phyloP scores from a whole-genome alignment of 352 stramenopile species.

The Pythium aquatile region DNA sequence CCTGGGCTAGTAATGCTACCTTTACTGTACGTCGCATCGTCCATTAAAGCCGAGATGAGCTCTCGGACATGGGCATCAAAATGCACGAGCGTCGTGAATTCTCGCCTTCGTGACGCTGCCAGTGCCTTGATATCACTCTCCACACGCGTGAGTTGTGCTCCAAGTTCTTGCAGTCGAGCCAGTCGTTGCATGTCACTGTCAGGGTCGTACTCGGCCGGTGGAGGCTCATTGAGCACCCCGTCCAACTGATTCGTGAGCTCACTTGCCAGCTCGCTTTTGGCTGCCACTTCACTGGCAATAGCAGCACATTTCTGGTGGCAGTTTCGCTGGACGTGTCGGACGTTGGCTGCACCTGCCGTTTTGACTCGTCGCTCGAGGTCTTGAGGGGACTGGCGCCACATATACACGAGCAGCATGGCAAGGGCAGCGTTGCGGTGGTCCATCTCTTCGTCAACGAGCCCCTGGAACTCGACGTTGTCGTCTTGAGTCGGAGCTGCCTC shows the following conservation, averaged over 20 bases:
- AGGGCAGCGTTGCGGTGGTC: constrained; percentile 36
- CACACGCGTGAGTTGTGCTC: constrained; percentile 3
- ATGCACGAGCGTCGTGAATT: constrained; percentile 19
- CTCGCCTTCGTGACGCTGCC: neutral
- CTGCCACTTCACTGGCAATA: neutral
- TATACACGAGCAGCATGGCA: constrained; percentile 38
- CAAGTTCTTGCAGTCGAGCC: neutral
- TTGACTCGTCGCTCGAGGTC: constrained; percentile 2
- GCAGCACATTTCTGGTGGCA: constrained; percentile 14
- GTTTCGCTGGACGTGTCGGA: constrained; percentile 3
- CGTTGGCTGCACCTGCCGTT: neutral
- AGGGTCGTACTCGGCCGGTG: neutral
- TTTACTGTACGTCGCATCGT: neutral
- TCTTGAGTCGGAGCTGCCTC: constrained; percentile 32
- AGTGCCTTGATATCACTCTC: neutral
- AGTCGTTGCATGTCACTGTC: neutral
- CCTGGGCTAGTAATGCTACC: neutral
- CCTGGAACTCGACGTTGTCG: constrained; percentile 42
- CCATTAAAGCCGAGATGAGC: constrained; percentile 7
- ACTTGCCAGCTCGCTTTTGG: neutral
- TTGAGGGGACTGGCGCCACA: constrained; percentile 11
- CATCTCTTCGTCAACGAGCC: constrained; percentile 37
- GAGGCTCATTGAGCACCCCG: constrained; percentile 1
- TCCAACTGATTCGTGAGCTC: constrained; percentile 3
- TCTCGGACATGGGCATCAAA: constrained; percentile 19